phyloP scores from a whole-genome alignment of 2,329 filamentous ascomycete species.

The Fusarium nodosum region DNA sequence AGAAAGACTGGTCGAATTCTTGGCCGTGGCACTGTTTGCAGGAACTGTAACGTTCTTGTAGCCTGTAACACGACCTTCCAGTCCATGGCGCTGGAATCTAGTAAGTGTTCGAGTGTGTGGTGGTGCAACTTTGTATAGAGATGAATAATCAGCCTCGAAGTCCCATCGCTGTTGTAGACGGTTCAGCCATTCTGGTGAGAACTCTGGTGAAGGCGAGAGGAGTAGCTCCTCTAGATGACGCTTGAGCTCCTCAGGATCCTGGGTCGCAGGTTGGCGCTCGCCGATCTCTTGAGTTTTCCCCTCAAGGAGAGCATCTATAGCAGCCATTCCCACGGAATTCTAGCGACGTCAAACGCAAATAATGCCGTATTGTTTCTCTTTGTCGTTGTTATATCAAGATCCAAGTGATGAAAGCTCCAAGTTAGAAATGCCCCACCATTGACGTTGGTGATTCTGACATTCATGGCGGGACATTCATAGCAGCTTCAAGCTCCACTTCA shows the following conservation, averaged over 20 bases:
- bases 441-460: slow-evolving; percentile 40
- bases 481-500: slow-evolving; percentile 21
- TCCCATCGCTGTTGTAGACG: slow-evolving; percentile 92
- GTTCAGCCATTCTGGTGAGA: slow-evolving; percentile 90
- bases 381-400: slow-evolving; percentile 14
- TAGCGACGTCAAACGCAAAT: slow-evolving; percentile 8
- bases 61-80: slow-evolving; percentile 92
- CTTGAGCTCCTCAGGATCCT: slow-evolving; percentile 74
- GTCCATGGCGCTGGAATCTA: slow-evolving; percentile 88
- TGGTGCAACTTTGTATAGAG: slow-evolving; percentile 87
- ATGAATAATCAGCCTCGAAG: slow-evolving; percentile 80
- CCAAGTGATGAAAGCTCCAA: slow-evolving; percentile 38
- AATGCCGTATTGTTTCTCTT: slow-evolving; percentile 8
- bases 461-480: slow-evolving; percentile 24
- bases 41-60: slow-evolving; percentile 96
- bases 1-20: slow-evolving; percentile 91
- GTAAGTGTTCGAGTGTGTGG: slow-evolving; percentile 96
- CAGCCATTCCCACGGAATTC: slow-evolving; percentile 48
- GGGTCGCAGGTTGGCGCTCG: slow-evolving; percentile 40
- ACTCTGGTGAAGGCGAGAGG: slow-evolving; percentile 81
- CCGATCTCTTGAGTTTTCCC: slow-evolving; percentile 27
- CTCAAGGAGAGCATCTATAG: slow-evolving; percentile 55
- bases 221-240: slow-evolving; percentile 80
- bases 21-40: slow-evolving; percentile 88
- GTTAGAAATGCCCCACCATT: slow-evolving; percentile 47